Percentiles rank a stretch among this genome's conserved stretches.
Evolutionary conservation across 148 eudicot genomes (phyloP).

Genomic region (Persicaria tinctoria): DNA sequence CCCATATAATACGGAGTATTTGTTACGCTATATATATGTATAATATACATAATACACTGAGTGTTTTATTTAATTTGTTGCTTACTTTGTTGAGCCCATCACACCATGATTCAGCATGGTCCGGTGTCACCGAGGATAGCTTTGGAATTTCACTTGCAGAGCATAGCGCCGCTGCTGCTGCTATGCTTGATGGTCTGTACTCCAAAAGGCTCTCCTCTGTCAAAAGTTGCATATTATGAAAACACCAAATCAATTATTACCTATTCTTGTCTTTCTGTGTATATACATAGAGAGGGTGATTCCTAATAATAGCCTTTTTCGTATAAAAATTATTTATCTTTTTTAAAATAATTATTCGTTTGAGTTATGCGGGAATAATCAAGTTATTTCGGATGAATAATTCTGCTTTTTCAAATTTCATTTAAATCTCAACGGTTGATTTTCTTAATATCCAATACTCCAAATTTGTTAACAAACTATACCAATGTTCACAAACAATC

Average conservation of each 20-base stretch:
- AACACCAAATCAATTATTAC: neutral
- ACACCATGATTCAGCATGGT: constrained; percentile 77
- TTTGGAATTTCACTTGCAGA: constrained; percentile 74
- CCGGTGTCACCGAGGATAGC: constrained; percentile 56
- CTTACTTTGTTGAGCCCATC: constrained; percentile 83
- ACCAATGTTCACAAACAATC: too few relatives aligned
- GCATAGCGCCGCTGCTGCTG: constrained; percentile 71
- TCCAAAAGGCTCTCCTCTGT: constrained; percentile 69
- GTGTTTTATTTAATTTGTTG: neutral
- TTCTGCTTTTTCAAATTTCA: too few relatives aligned
- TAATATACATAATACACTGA: neutral
- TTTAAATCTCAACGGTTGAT: too few relatives aligned
- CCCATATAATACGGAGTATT: neutral
- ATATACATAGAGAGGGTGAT: too few relatives aligned
- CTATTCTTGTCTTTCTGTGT: too few relatives aligned
- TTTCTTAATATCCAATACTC: too few relatives aligned
- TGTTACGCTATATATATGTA: neutral
- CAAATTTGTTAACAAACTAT: too few relatives aligned
- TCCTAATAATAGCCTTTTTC: too few relatives aligned
- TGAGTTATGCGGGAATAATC: too few relatives aligned
- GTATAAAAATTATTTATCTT: too few relatives aligned
- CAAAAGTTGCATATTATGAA: neutral
- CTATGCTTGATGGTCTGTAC: constrained; percentile 87
- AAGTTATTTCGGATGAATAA: too few relatives aligned
- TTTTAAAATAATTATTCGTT: too few relatives aligned